Conservation (phyloP, 2,329 filamentous ascomycete species). For the Penicillium palitans region DNA sequence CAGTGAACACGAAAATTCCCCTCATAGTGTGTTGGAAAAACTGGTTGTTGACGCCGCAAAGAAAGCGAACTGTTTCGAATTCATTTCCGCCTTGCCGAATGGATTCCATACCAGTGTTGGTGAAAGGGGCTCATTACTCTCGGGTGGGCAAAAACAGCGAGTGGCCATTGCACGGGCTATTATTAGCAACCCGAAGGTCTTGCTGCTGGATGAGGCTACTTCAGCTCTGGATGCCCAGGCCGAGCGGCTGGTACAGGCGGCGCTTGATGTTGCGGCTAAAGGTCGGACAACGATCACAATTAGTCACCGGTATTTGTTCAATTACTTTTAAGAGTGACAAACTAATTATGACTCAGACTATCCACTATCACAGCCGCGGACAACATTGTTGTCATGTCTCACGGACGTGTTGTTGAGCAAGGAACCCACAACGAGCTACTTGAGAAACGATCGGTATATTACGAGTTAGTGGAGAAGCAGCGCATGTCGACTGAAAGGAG, state of each 20-base stretch:
- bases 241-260: conserved; percentile 90
- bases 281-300: conserved; percentile 95
- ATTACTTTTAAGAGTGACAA: no score
- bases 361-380: background rate
- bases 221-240: conserved; percentile 91
- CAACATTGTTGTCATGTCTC: background rate
- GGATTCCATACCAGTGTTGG: conserved; percentile 10
- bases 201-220: conserved; percentile 93
- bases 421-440: background rate
- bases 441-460: background rate
- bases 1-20: background rate
- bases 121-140: conserved; percentile 66
- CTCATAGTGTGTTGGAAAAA: background rate
- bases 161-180: conserved; percentile 91
- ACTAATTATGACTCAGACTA: background rate
- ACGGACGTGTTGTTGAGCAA: background rate
- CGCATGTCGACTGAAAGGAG: conserved; percentile 22
- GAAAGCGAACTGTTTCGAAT: background rate
- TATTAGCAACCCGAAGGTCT: conserved; percentile 85
- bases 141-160: conserved; percentile 93
- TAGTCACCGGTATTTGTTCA: conserved; percentile 67
- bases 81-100: conserved; percentile 6
- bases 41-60: background rate
- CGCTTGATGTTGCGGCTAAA: conserved; percentile 80
- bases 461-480: background rate